Percentiles rank a stretch among this genome's conserved stretches.
These are phyloP conservation scores for Selenicereus undatus DNA, from an alignment of 148 eudicot genomes.

Conservation along the genomic window DNA sequence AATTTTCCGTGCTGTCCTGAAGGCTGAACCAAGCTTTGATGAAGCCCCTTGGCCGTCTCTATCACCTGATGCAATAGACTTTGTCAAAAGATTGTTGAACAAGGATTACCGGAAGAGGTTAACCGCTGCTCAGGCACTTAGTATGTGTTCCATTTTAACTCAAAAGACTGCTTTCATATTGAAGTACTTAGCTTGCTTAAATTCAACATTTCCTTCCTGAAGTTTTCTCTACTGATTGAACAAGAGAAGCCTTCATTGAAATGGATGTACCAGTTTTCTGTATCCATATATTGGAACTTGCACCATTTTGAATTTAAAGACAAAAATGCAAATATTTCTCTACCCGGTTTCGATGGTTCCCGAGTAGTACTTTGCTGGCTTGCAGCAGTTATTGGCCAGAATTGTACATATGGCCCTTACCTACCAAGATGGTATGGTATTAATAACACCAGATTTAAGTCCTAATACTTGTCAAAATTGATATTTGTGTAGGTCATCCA, in stretches of 20 bases:
- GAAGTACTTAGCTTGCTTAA: no score
- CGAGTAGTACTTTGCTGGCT: background rate
- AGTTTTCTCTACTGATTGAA: slow-evolving; percentile 9
- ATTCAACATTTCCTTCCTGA: no score
- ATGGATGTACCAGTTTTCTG: no score
- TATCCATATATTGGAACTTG: no score
- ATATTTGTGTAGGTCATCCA: slow-evolving; percentile 72
- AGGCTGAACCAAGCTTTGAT: slow-evolving; percentile 87
- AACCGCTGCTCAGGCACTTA: slow-evolving; percentile 90
- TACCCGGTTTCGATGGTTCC: no score
- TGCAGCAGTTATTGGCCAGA: background rate
- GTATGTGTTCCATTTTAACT: slow-evolving; percentile 24
- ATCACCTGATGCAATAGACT: slow-evolving; percentile 81
- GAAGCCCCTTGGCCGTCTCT: slow-evolving; percentile 95
- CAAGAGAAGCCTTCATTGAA: background rate
- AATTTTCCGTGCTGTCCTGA: slow-evolving; percentile 82
- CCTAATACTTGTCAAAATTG: background rate
- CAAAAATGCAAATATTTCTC: no score
- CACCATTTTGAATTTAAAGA: no score
- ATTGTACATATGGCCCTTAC: background rate
- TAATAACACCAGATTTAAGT: background rate
- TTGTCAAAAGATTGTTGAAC: slow-evolving; percentile 81
- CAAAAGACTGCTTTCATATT: no score
- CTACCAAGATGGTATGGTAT: background rate
- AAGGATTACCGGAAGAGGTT: slow-evolving; percentile 90